Conservation (phyloP, 257 asterid species). For the Thymus quinquecostatus region DNA sequence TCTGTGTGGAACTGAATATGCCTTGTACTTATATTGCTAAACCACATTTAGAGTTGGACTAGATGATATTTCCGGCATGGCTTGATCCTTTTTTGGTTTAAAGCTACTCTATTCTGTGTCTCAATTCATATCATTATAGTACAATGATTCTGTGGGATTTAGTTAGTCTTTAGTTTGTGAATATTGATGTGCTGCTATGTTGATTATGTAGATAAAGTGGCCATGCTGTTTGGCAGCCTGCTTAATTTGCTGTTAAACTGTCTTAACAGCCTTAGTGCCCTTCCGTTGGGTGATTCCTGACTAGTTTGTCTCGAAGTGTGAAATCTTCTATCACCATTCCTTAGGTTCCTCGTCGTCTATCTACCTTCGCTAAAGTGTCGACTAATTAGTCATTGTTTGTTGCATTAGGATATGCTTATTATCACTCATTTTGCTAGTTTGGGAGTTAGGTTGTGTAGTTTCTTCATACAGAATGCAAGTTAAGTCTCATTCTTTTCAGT, state of each 20-base stretch:
- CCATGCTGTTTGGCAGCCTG: conserved; percentile 2
- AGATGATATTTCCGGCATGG: conserved; percentile 26
- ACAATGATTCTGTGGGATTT: conserved; percentile 10
- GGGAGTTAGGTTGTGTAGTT: not conserved
- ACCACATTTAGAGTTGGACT: conserved; percentile 34
- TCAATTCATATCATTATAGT: not conserved
- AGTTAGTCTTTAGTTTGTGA: conserved; percentile 18
- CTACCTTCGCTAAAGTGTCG: not conserved
- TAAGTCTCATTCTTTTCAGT: not conserved
- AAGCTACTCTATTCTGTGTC: conserved; percentile 16
- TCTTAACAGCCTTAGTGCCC: not conserved
- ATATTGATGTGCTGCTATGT: conserved; percentile 1
- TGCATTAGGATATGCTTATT: not conserved
- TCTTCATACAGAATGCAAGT: not conserved
- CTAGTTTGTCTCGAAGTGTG: not conserved
- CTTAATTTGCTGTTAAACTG: conserved; percentile 2
- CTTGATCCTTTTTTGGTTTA: conserved; percentile 12
- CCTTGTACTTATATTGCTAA: conserved; percentile 37
- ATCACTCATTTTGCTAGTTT: not conserved
- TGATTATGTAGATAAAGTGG: conserved; percentile 9
- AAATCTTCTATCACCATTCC: not conserved
- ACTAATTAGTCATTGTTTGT: not conserved
- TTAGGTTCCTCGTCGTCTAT: not conserved
- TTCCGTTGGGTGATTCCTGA: not conserved
- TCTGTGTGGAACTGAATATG: conserved; percentile 38